Percentiles rank a stretch among this genome's conserved stretches.
Evolutionary conservation across 805 yeast species (phyloP).

Genomic region (Priceomyces carsonii): DNA sequence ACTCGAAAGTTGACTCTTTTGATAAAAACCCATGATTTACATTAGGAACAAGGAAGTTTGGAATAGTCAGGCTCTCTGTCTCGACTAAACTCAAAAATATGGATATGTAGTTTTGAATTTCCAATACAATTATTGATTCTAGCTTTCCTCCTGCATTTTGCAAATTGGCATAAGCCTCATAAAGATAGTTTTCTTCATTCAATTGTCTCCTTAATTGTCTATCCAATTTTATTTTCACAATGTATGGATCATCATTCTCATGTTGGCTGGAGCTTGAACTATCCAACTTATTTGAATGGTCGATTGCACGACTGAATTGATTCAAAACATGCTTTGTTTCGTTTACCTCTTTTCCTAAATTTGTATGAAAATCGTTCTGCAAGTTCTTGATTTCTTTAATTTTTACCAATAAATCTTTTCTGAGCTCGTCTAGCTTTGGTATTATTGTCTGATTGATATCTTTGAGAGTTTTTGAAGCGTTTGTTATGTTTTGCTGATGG

Average conservation of each 20-base stretch:
- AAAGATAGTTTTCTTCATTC: conserved; percentile 79
- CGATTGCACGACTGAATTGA: conserved; percentile 61
- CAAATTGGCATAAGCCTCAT: conserved; percentile 84
- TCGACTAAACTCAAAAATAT: conserved; percentile 70
- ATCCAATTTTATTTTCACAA: conserved; percentile 71
- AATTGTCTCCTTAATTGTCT: conserved; percentile 76
- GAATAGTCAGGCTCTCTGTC: conserved; percentile 70
- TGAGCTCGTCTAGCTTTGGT: conserved; percentile 57
- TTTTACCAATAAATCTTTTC: conserved; percentile 74
- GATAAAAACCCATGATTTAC: conserved; percentile 58
- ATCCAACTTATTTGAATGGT: conserved; percentile 52
- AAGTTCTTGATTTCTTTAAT: conserved; percentile 84
- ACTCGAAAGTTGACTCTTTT: conserved; percentile 79
- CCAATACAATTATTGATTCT: conserved; percentile 81
- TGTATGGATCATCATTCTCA: conserved; percentile 70
- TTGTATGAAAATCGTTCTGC: conserved; percentile 81
- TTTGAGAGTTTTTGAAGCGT: conserved; percentile 45
- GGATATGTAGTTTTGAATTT: conserved; percentile 79
- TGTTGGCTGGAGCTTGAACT: conserved; percentile 17
- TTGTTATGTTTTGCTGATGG: conserved; percentile 42
- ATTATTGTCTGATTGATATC: conserved; percentile 49
- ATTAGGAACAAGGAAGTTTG: conserved; percentile 64
- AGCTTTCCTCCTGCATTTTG: conserved; percentile 87
- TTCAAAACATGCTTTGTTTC: conserved; percentile 42
- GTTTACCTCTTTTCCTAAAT: conserved; percentile 58